Percentiles rank a stretch among this genome's conserved stretches.
phyloP scores from a whole-genome alignment of 805 yeast species.

The Ogataea thermomethanolica region DNA sequence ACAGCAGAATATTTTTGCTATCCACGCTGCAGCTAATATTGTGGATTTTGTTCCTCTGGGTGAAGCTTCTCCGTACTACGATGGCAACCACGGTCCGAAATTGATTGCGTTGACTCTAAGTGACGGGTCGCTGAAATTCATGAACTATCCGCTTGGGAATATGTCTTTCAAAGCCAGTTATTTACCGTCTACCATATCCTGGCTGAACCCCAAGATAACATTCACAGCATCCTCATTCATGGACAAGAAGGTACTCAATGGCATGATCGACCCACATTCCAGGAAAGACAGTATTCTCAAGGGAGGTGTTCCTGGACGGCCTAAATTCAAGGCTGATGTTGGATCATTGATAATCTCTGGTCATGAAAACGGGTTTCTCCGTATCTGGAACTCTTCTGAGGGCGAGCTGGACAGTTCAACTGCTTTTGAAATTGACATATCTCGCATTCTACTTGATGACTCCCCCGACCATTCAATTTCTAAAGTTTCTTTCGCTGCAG shows the following conservation, averaged over 20 bases:
- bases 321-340: slow-evolving; percentile 45
- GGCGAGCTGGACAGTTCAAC: slow-evolving; percentile 62
- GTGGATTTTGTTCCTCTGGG: slow-evolving; percentile 53
- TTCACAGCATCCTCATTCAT: slow-evolving; percentile 47
- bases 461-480: slow-evolving; percentile 45
- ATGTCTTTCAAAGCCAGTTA: slow-evolving; percentile 49
- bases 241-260: slow-evolving; percentile 29
- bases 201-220: slow-evolving; percentile 73
- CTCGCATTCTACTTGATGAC: slow-evolving; percentile 43
- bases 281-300: slow-evolving; percentile 54
- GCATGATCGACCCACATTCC: slow-evolving; percentile 45
- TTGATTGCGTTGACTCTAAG: slow-evolving; percentile 55
- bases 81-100: slow-evolving; percentile 75
- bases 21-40: slow-evolving; percentile 44
- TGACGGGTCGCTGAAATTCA: slow-evolving; percentile 61
- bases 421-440: slow-evolving; percentile 57
- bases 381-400: slow-evolving; percentile 80
- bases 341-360: slow-evolving; percentile 75
- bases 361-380: slow-evolving; percentile 77
- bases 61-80: slow-evolving; percentile 67
- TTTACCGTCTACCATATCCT: slow-evolving; percentile 79
- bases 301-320: slow-evolving; percentile 75
- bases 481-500: slow-evolving; percentile 70
- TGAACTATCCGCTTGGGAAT: slow-evolving; percentile 55
- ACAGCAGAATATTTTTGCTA: slow-evolving; percentile 53